phyloP scores from a whole-genome alignment of 257 asterid species.

The Solanum piurae region DNA sequence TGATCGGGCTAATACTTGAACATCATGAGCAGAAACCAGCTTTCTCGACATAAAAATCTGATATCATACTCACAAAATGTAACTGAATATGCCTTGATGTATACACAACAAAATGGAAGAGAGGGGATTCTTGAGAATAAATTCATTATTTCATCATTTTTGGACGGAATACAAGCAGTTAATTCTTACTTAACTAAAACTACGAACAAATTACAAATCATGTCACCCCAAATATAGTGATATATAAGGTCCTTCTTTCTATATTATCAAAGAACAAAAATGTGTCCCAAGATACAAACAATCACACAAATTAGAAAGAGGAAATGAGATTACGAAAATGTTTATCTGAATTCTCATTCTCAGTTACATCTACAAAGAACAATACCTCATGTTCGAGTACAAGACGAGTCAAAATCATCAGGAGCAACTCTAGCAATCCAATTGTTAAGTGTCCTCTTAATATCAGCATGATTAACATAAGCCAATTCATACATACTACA shows the following conservation, averaged over 20 bases:
- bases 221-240: not conserved
- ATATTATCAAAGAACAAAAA: not conserved
- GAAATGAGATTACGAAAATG: not conserved
- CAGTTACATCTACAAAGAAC: not conserved
- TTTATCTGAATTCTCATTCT: not conserved
- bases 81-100: not conserved
- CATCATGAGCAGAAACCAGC: not conserved
- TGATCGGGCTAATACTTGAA: not conserved
- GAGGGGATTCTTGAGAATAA: not conserved
- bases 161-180: not conserved
- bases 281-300: not conserved
- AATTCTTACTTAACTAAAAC: not conserved
- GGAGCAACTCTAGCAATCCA: conserved; percentile 99
- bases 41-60: not conserved
- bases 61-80: not conserved
- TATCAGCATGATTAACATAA: conserved; percentile 75
- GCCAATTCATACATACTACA: conserved; percentile 99
- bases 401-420: conserved; percentile 81
- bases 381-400: conserved; percentile 73
- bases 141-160: not conserved
- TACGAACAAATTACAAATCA: not conserved
- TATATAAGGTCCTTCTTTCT: not conserved
- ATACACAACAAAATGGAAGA: not conserved
- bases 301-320: not conserved
- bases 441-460: conserved; percentile 80